These are phyloP conservation scores for Beauveria varroae DNA, from an alignment of 2,329 filamentous ascomycete species.

Conservation along the genomic window DNA sequence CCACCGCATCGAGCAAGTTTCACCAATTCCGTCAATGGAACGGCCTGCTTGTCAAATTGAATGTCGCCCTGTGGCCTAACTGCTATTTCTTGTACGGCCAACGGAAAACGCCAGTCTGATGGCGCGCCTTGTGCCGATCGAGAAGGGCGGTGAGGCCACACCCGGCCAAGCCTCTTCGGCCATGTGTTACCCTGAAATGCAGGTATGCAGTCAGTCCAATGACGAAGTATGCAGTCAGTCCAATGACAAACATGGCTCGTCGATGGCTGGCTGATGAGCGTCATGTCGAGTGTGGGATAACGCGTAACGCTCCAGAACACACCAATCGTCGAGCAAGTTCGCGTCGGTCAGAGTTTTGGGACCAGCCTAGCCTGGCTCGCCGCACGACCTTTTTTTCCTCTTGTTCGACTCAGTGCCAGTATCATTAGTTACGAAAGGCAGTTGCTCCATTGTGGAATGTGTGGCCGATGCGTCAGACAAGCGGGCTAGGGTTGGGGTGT, in stretches of 20 bases:
- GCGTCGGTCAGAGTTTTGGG: background rate
- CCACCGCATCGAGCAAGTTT: background rate
- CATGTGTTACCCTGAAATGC: background rate
- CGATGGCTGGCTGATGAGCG: background rate
- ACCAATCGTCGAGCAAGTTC: background rate
- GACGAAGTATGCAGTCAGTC: background rate
- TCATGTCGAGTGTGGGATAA: background rate
- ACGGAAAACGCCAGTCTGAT: background rate
- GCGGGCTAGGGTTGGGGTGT: background rate
- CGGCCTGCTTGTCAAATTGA: background rate
- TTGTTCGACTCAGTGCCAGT: background rate
- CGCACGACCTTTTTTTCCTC: background rate
- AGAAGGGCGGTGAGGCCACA: conserved; percentile 6
- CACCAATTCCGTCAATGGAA: too few relatives aligned
- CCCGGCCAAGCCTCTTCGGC: background rate
- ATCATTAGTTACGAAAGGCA: background rate
- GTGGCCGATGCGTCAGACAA: background rate
- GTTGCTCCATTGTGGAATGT: background rate
- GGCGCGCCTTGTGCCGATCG: background rate
- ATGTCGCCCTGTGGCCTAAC: background rate
- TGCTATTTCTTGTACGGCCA: background rate
- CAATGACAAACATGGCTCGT: too few relatives aligned
- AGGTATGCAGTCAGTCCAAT: background rate
- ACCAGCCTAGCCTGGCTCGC: background rate
- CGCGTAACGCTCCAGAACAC: background rate